These are phyloP conservation scores for Sugiyamaella marilandica DNA, from an alignment of 805 yeast genomes.

Conservation along the genomic window DNA sequence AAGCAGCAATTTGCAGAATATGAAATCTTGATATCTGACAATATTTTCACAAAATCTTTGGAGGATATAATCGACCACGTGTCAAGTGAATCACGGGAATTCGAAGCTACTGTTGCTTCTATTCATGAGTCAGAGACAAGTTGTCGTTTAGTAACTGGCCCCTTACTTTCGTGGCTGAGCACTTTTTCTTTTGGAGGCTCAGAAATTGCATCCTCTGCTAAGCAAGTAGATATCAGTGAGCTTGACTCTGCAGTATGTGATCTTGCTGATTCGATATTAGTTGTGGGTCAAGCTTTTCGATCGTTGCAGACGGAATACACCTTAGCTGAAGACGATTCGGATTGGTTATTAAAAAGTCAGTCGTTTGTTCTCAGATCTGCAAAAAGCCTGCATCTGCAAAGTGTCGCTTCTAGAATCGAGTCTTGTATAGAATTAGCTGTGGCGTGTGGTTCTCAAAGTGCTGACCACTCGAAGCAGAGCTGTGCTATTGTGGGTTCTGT, in stretches of 20 bases:
- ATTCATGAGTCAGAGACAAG: background rate
- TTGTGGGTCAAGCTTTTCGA: slow-evolving; percentile 56
- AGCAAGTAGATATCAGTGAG: background rate
- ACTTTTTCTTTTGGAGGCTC: background rate
- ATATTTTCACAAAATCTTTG: background rate
- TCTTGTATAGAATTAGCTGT: slow-evolving; percentile 36
- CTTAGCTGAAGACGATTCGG: slow-evolving; percentile 49
- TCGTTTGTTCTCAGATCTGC: slow-evolving; percentile 40
- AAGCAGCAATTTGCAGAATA: background rate
- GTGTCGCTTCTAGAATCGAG: slow-evolving; percentile 36
- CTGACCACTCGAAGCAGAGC: slow-evolving; percentile 36
- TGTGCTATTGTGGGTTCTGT: slow-evolving; percentile 45
- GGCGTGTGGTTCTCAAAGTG: slow-evolving; percentile 35
- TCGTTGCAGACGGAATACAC: slow-evolving; percentile 33
- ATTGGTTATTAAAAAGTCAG: slow-evolving; percentile 60
- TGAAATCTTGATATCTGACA: background rate
- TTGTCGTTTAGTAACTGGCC: background rate
- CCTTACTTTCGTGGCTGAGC: background rate
- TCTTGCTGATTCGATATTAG: slow-evolving; percentile 53
- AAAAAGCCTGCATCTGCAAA: slow-evolving; percentile 39
- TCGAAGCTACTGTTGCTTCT: background rate
- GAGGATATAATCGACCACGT: background rate
- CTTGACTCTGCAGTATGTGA: background rate
- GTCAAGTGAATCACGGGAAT: background rate
- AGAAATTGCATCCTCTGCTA: background rate